A percentile compares a stretch with the other conserved stretches of the same genome.
Evolutionary conservation across 176 grass and related monocot genomes (phyloP).

Genomic region (Oryza meridionalis): DNA sequence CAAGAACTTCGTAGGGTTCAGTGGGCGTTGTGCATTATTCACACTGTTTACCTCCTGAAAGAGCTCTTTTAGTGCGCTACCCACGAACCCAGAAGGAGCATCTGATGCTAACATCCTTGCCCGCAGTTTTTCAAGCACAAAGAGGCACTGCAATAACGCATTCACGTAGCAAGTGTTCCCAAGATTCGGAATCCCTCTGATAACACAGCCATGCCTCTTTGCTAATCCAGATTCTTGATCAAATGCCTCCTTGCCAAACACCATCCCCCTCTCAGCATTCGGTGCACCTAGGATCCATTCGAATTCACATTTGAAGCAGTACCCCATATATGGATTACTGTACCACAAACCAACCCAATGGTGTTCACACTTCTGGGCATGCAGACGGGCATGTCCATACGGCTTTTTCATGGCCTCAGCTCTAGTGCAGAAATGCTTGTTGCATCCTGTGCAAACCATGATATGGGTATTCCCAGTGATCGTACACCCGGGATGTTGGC

Average conservation of each 20-base stretch:
- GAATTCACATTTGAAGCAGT: slow-evolving; percentile 64
- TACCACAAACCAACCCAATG: slow-evolving; percentile 61
- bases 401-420: neutral
- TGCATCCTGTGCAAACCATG: slow-evolving; percentile 77
- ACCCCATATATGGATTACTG: slow-evolving; percentile 40
- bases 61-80: slow-evolving; percentile 50
- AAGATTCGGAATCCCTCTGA: slow-evolving; percentile 69
- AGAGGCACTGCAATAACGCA: slow-evolving; percentile 80
- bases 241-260: neutral
- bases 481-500: slow-evolving; percentile 34
- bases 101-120: slow-evolving; percentile 45
- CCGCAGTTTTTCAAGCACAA: slow-evolving; percentile 60
- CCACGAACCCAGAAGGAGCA: slow-evolving; percentile 39
- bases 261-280: neutral
- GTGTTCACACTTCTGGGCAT: slow-evolving; percentile 49
- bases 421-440: slow-evolving; percentile 44
- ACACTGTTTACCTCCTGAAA: slow-evolving; percentile 47
- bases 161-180: slow-evolving; percentile 85
- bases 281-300: neutral
- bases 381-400: slow-evolving; percentile 52
- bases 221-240: neutral
- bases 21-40: slow-evolving; percentile 25
- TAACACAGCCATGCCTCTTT: neutral
- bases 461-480: slow-evolving; percentile 11
- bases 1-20: slow-evolving; percentile 53